phyloP scores from a whole-genome alignment of 768 basidiomycete species.

The Pleurotus eryngii region DNA sequence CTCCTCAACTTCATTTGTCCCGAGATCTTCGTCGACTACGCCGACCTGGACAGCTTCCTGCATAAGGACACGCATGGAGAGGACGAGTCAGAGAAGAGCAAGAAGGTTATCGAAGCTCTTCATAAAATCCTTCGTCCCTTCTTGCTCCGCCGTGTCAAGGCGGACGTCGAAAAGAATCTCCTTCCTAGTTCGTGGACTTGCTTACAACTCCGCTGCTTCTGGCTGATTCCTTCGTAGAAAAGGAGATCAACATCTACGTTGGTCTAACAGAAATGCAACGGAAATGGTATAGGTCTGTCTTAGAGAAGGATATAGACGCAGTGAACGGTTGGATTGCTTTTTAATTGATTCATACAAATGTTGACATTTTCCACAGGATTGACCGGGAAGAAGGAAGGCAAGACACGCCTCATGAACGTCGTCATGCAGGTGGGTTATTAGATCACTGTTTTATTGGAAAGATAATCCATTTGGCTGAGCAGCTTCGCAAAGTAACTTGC shows the following conservation, averaged over 20 bases:
- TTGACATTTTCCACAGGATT: slow-evolving; percentile 46
- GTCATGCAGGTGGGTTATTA: slow-evolving; percentile 83
- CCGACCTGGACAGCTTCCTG: slow-evolving; percentile 91
- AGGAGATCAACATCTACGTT: slow-evolving; percentile 98
- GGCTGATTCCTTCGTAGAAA: slow-evolving; percentile 50
- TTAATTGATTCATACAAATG: background rate
- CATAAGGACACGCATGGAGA: slow-evolving; percentile 76
- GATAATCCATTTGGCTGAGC: slow-evolving; percentile 5
- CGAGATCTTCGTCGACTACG: slow-evolving; percentile 89
- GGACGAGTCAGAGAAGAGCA: slow-evolving; percentile 75
- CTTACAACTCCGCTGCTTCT: background rate
- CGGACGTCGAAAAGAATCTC: slow-evolving; percentile 94
- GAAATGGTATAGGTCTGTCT: slow-evolving; percentile 94
- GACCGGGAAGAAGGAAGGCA: slow-evolving; percentile 97
- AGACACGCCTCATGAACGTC: slow-evolving; percentile 96
- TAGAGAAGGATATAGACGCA: slow-evolving; percentile 98
- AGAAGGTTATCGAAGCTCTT: slow-evolving; percentile 92
- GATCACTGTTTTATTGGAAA: background rate
- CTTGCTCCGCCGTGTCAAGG: slow-evolving; percentile 89
- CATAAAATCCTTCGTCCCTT: slow-evolving; percentile 97
- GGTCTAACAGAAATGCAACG: slow-evolving; percentile 96
- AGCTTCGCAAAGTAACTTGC: slow-evolving; percentile 84
- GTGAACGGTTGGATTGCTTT: slow-evolving; percentile 67
- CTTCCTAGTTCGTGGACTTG: slow-evolving; percentile 66
- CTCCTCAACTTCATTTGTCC: slow-evolving; percentile 95